A percentile compares a stretch with the other conserved stretches of the same genome.
These are phyloP conservation scores for Nothopassalora personata DNA, from an alignment of 2,329 filamentous ascomycete genomes.

Conservation along the genomic window DNA sequence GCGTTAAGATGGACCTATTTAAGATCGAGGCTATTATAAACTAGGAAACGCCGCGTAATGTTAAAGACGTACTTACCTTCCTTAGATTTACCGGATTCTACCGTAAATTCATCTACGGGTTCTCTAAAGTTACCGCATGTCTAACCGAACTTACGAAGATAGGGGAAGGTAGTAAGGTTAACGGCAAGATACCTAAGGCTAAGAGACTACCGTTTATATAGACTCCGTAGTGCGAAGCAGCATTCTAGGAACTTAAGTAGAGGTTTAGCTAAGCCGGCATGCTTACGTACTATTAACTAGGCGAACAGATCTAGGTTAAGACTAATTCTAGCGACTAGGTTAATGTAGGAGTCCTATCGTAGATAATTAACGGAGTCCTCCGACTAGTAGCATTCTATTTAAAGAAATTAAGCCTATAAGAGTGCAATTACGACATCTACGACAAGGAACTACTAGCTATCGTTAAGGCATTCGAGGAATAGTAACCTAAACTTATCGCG, in stretches of 20 bases:
- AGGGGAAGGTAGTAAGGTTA: too few species aligned
- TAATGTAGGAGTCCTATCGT: too few species aligned
- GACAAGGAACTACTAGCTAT: too few species aligned
- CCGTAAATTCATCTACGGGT: conserved; percentile 18
- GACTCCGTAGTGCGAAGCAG: background rate
- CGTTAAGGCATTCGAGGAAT: too few species aligned
- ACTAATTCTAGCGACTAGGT: too few species aligned
- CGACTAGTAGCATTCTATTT: background rate
- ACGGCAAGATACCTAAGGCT: background rate
- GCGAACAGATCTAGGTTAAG: too few species aligned
- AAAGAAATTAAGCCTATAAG: background rate
- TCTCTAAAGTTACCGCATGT: conserved; percentile 4
- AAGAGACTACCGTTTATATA: background rate
- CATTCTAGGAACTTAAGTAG: background rate
- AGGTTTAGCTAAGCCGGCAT: background rate
- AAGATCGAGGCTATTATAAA: conserved; percentile 12
- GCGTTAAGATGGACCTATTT: conserved; percentile 13
- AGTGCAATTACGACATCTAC: background rate
- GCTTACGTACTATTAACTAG: background rate
- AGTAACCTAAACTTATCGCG: too few species aligned
- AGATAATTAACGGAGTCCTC: too few species aligned
- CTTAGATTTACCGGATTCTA: conserved; percentile 22
- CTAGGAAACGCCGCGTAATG: conserved; percentile 10
- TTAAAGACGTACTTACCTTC: conserved; percentile 19
- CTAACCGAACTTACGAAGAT: background rate